Conservation (phyloP, 768 basidiomycete genomes). For the Leccinum broughii region DNA sequence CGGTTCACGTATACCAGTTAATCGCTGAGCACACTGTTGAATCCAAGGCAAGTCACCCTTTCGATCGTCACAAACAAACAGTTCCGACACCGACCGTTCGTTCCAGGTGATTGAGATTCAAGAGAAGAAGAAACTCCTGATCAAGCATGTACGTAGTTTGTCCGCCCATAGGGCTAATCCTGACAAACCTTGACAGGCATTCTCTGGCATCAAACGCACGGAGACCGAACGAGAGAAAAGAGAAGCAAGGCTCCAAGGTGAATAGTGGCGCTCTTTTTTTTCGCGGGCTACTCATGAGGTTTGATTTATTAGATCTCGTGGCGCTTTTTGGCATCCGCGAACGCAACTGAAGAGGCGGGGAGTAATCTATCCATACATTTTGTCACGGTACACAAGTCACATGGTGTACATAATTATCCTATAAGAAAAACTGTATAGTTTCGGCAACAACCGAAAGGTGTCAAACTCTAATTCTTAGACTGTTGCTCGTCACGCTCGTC, state of each 20-base stretch:
- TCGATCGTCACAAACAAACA: not conserved
- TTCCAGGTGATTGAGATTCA: conserved; percentile 78
- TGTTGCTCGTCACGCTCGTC: conserved; percentile 17
- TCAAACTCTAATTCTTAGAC: conserved; percentile 27
- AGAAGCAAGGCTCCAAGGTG: conserved; percentile 82
- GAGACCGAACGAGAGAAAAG: conserved; percentile 77
- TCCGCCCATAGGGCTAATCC: not conserved
- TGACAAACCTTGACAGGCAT: conserved; percentile 53
- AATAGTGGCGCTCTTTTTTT: conserved; percentile 10
- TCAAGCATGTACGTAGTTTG: conserved; percentile 58
- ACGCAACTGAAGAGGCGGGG: conserved; percentile 6
- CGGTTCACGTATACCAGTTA: conserved; percentile 85
- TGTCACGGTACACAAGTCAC: conserved; percentile 2
- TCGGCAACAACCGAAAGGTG: conserved; percentile 23
- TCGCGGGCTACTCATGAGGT: not conserved
- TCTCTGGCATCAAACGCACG: conserved; percentile 75
- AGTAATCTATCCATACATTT: not conserved
- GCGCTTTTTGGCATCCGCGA: conserved; percentile 52
- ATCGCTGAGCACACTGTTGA: conserved; percentile 91
- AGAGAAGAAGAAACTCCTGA: conserved; percentile 76
- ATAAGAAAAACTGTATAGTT: conserved; percentile 31
- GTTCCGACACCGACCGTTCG: not conserved
- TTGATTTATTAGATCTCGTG: conserved; percentile 49
- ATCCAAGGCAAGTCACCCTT: conserved; percentile 57
- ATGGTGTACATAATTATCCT: not conserved